Base-by-base conservation (phyloP, 2,329 filamentous ascomycete species). In the Chaetomium sp. region DNA sequence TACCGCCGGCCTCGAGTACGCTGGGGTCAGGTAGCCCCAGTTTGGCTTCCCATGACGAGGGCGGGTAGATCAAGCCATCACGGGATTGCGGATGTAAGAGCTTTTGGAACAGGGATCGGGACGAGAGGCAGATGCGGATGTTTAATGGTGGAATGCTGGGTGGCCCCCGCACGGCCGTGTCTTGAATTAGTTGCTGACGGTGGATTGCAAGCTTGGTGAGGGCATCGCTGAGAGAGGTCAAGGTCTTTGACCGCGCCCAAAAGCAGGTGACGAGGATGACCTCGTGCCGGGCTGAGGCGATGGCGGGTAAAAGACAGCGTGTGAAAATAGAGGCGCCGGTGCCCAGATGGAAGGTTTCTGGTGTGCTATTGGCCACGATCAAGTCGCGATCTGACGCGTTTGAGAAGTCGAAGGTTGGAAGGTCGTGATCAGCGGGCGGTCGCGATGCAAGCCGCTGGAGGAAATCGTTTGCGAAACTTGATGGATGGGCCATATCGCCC, bases 191-290 rank as follows among this genome's bases (percentile, higher is more conserved):
- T 57, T 38, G 14, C 72, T 64, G 63, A 1, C 72, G 71, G 10
- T 68, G 59, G 2, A 68, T 64, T 1, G 86, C 88, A 7, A 94
- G 76, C 51, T 74, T 73, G 11, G 76, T 69, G 0, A 94, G 76
- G 0, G 82, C 74, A 4, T 79, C 71, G 41, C 74, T 76, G 10
- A 94, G 72, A 0, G 76, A 76, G 4, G 78, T 72, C 14, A 85
- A 74, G 0, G 83, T 85, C 1, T 76, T 70, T 0, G 88, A 91
- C 0, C 74, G 73, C 0, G 88, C 84, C 88, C 88, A 91, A 71
- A 91, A 94, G 69, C 89, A 92, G 7, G 89, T 92, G 6, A 91
- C 86, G 43, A 94, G 77, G 56, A 91, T 81, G 34, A 91, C 73
- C 64, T 90, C 88, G 48, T 77, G 71, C 38, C 78, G 73, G 2